phyloP scores from a whole-genome alignment of 2,329 filamentous ascomycete genomes.

The Cercospora zeina region DNA sequence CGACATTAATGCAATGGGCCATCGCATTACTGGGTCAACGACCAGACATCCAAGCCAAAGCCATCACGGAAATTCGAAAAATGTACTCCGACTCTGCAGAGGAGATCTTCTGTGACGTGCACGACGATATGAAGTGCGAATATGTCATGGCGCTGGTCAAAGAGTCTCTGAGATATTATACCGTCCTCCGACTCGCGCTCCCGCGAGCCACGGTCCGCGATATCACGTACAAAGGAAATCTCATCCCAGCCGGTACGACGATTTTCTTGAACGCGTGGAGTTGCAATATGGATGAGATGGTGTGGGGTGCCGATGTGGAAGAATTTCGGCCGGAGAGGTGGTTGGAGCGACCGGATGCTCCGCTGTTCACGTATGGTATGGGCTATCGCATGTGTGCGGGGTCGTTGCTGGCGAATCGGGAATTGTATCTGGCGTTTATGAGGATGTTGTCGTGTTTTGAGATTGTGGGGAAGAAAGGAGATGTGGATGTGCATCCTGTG shows the following conservation, averaged over 20 bases:
- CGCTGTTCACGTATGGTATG: constrained; percentile 65
- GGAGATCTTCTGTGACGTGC: constrained; percentile 59
- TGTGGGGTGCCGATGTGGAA: constrained; percentile 49
- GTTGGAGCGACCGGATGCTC: constrained; percentile 62
- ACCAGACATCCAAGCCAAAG: constrained; percentile 63
- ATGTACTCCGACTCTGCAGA: constrained; percentile 49
- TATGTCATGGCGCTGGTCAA: constrained; percentile 65
- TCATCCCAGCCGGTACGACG: constrained; percentile 63
- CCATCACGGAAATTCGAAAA: constrained; percentile 57
- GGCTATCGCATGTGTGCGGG: constrained; percentile 70
- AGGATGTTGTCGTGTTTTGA: constrained; percentile 63
- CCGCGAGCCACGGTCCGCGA: constrained; percentile 63
- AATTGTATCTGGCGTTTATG: constrained; percentile 65
- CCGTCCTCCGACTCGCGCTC: constrained; percentile 62
- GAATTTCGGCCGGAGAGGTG: constrained; percentile 63
- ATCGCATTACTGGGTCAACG: constrained; percentile 60
- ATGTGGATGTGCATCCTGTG: constrained; percentile 61
- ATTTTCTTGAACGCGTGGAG: constrained; percentile 69
- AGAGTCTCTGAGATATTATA: constrained; percentile 64
- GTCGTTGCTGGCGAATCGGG: constrained; percentile 62
- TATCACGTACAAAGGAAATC: constrained; percentile 57
- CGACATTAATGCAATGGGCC: constrained; percentile 66
- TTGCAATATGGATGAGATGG: constrained; percentile 59
- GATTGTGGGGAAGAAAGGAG: constrained; percentile 53
- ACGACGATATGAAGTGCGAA: constrained; percentile 64